These are phyloP conservation scores for Triglochin maritima DNA, from an alignment of 106 monocot genomes.

Conservation along the genomic window DNA sequence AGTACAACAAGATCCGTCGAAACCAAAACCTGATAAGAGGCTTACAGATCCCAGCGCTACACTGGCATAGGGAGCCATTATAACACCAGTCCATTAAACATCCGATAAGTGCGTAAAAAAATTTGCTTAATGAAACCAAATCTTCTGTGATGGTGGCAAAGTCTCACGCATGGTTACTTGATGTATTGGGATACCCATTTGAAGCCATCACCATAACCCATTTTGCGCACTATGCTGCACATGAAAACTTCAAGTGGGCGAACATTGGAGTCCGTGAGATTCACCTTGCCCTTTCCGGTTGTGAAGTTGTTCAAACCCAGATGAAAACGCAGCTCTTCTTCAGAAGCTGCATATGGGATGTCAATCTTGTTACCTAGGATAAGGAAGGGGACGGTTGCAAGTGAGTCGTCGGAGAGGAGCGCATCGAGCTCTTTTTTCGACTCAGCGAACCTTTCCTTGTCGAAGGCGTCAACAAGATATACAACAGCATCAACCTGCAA, in stretches of 20 bases:
- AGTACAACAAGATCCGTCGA: not conserved
- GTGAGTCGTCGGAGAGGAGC: slow-evolving; percentile 13
- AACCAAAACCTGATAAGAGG: not conserved
- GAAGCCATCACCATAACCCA: slow-evolving; percentile 25
- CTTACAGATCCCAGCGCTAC: not conserved
- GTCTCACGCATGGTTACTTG: slow-evolving; percentile 3
- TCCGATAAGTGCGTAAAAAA: not conserved
- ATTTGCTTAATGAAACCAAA: not conserved
- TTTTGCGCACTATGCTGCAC: slow-evolving; percentile 26
- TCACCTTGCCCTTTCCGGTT: slow-evolving; percentile 21
- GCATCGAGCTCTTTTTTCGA: slow-evolving; percentile 20
- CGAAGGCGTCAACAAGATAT: slow-evolving; percentile 20
- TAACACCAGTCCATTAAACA: not conserved
- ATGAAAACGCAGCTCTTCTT: slow-evolving; percentile 20
- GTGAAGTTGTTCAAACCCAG: slow-evolving; percentile 19
- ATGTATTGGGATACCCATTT: slow-evolving; percentile 24
- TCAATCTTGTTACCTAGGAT: slow-evolving; percentile 24
- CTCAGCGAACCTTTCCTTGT: slow-evolving; percentile 22
- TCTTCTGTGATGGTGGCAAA: not conserved
- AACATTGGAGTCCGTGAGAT: slow-evolving; percentile 18
- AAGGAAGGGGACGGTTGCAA: slow-evolving; percentile 19
- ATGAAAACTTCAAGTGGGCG: slow-evolving; percentile 22
- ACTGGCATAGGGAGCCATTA: not conserved
- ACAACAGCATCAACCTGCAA: slow-evolving; percentile 23
- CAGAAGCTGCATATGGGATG: slow-evolving; percentile 21